Conservation (phyloP, 805 yeast species). For the Saturnispora silvae region DNA sequence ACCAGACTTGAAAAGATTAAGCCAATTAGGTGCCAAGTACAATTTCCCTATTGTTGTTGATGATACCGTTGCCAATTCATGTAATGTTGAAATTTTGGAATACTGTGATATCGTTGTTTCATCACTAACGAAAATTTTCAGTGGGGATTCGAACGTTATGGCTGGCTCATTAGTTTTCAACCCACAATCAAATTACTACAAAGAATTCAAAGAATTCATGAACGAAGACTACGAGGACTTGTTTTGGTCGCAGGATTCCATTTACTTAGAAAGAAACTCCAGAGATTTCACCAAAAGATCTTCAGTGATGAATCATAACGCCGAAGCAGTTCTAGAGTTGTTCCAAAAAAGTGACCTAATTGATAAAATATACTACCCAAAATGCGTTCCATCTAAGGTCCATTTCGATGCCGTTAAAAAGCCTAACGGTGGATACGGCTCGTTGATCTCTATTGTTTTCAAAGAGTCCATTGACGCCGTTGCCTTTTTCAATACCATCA, state of each 20-base stretch:
- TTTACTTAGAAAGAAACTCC: slow-evolving; percentile 84
- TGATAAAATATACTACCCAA: slow-evolving; percentile 64
- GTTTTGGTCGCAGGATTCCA: slow-evolving; percentile 91
- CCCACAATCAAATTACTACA: slow-evolving; percentile 45
- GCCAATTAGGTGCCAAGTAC: slow-evolving; percentile 55
- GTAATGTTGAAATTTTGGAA: slow-evolving; percentile 71
- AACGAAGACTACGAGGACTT: slow-evolving; percentile 54
- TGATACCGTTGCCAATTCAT: slow-evolving; percentile 88
- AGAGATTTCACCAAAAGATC: slow-evolving; percentile 73
- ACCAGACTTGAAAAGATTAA: slow-evolving; percentile 61
- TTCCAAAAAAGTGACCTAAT: slow-evolving; percentile 43
- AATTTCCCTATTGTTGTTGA: slow-evolving; percentile 78
- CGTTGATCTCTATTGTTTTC: slow-evolving; percentile 68
- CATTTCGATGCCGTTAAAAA: slow-evolving; percentile 66
- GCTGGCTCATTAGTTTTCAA: slow-evolving; percentile 83
- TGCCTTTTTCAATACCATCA: slow-evolving; percentile 60
- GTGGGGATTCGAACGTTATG: slow-evolving; percentile 93
- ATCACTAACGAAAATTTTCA: slow-evolving; percentile 83
- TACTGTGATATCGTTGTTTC: slow-evolving; percentile 81
- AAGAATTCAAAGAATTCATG: slow-evolving; percentile 38
- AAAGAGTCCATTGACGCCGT: slow-evolving; percentile 52
- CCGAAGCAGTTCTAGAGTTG: slow-evolving; percentile 44
- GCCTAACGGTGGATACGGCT: slow-evolving; percentile 66
- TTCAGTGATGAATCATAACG: slow-evolving; percentile 41
- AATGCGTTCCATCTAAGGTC: slow-evolving; percentile 37